phyloP scores from a whole-genome alignment of 345 rosid genomes.

The Syzygium oleosum region DNA sequence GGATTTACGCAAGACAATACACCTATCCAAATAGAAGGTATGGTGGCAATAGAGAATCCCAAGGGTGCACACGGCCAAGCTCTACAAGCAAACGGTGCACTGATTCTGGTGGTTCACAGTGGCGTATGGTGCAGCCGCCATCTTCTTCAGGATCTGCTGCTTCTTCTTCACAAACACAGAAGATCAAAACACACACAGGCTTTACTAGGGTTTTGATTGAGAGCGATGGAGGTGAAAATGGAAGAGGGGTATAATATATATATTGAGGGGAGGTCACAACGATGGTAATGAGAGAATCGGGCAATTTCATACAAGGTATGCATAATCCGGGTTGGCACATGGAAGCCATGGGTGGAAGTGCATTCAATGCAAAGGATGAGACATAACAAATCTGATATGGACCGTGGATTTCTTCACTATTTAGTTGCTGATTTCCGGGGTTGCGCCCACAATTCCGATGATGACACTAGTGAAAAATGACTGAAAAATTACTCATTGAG shows the following conservation, averaged over 20 bases:
- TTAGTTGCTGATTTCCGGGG: no score
- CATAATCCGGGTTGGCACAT: background rate
- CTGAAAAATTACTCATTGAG: no score
- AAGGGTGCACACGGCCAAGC: background rate
- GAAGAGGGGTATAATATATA: background rate
- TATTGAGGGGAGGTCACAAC: background rate
- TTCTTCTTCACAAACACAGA: background rate
- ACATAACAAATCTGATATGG: background rate
- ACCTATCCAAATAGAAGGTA: background rate
- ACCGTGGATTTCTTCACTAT: no score
- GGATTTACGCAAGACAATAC: background rate
- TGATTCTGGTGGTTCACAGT: background rate
- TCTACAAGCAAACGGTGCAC: background rate
- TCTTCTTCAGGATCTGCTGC: no score
- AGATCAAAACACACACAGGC: background rate
- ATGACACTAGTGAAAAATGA: no score
- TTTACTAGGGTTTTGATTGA: background rate
- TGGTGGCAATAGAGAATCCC: background rate
- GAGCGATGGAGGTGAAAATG: background rate
- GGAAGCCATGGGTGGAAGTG: background rate
- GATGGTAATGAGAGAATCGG: background rate
- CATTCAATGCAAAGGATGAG: background rate
- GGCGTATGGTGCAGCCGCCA: no score
- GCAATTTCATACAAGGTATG: background rate
- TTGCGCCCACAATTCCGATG: no score